These are phyloP conservation scores for Magnolia changhungtana DNA, from an alignment of 164 flowering plant genomes.

Conservation along the genomic window DNA sequence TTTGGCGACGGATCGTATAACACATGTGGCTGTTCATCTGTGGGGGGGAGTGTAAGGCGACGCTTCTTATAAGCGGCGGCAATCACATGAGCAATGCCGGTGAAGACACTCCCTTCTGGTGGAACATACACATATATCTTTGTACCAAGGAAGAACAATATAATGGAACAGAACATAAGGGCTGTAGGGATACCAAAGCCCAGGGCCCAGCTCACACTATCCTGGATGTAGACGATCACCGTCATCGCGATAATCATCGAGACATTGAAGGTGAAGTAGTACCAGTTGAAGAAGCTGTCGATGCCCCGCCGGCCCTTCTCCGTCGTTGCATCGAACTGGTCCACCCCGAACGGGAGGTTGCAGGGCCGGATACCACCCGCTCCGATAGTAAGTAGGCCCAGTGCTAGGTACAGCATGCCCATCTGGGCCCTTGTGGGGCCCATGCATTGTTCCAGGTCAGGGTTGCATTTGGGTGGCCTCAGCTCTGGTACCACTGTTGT, in stretches of 20 bases:
- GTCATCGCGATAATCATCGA: slow-evolving; percentile 56
- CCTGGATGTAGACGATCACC: slow-evolving; percentile 68
- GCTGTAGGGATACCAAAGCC: slow-evolving; percentile 67
- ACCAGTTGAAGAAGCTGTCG: slow-evolving; percentile 90
- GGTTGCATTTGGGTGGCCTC: slow-evolving; percentile 45
- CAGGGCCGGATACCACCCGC: slow-evolving; percentile 78
- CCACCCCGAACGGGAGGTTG: slow-evolving; percentile 78
- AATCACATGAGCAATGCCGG: slow-evolving; percentile 54
- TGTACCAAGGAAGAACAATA: slow-evolving; percentile 60
- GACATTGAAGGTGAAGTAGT: slow-evolving; percentile 61
- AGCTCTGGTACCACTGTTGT: slow-evolving; percentile 48
- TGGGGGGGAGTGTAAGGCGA: slow-evolving; percentile 14
- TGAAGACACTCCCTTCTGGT: slow-evolving; percentile 70
- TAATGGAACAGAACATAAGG: slow-evolving; percentile 52
- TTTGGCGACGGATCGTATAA: slow-evolving; percentile 11
- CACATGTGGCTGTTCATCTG: neutral
- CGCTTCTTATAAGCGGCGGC: slow-evolving; percentile 65
- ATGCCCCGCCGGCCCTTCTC: slow-evolving; percentile 63
- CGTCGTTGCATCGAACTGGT: slow-evolving; percentile 71
- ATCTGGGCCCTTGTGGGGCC: slow-evolving; percentile 41
- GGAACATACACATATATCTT: slow-evolving; percentile 48
- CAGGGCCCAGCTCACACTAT: slow-evolving; percentile 58
- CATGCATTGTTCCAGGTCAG: neutral
- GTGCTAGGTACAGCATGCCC: slow-evolving; percentile 33
- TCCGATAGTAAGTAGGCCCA: slow-evolving; percentile 53